A percentile compares a stretch with the other conserved stretches of the same genome.
Conservation (phyloP, 1,284 basidiomycete genomes). For the Tilletia walkeri region DNA sequence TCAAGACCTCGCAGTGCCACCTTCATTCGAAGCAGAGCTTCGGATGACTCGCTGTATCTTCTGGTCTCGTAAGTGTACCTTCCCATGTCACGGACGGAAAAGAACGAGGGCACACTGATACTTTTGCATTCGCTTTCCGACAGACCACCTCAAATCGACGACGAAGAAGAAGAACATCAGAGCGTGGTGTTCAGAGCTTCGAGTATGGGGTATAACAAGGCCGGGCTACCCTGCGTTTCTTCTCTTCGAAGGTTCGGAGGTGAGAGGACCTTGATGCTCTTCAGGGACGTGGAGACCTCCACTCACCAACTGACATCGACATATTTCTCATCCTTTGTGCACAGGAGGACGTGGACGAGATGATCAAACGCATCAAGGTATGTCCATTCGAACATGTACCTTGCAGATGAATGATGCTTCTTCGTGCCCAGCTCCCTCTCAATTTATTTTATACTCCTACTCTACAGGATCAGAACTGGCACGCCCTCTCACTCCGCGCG, state of each 20-base stretch:
- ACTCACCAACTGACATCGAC: not conserved
- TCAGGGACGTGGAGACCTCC: not conserved
- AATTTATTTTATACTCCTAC: no score
- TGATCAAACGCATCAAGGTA: slow-evolving; percentile 2
- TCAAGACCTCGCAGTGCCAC: not conserved
- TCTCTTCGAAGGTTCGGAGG: slow-evolving; percentile 1
- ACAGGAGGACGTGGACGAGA: slow-evolving; percentile 9
- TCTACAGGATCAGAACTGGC: slow-evolving; percentile 14
- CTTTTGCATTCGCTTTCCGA: not conserved
- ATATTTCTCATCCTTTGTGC: not conserved
- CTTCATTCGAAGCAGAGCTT: not conserved
- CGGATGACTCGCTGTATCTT: not conserved
- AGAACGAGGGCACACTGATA: not conserved
- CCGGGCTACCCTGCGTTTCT: slow-evolving; percentile 9
- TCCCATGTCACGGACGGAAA: not conserved
- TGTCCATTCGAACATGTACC: no score
- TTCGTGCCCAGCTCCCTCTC: no score
- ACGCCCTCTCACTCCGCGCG: slow-evolving; percentile 9
- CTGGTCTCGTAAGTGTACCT: not conserved
- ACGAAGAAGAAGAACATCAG: slow-evolving; percentile 15
- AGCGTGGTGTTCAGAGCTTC: not conserved
- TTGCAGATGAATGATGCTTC: no score
- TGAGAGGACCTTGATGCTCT: not conserved
- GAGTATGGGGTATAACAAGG: slow-evolving; percentile 6
- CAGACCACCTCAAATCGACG: slow-evolving; percentile 8